Evolutionary conservation across 768 basidiomycete species (phyloP), one percentile per base, ranked within the genome.

Genomic region (Xerocomus potaroensis): DNA sequence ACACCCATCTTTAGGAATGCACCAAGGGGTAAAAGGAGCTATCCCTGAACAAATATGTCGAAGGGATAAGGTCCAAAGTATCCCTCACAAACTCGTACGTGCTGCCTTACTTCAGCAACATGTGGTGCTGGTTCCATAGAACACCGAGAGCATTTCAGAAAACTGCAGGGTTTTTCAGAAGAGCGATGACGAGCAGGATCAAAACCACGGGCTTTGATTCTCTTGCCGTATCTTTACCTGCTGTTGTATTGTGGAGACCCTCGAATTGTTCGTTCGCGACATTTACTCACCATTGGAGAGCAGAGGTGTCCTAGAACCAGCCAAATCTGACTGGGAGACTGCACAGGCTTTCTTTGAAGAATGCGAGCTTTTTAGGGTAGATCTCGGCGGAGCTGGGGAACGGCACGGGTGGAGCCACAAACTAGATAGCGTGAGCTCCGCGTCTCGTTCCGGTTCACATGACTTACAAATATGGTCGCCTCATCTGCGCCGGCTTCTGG

Each of bases 381-480:
- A 82, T 58, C 70, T 80, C 12, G 72, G 77, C 30, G 80, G 75
- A 23, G 76, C 73, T 7, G n/a, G n/a, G n/a, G n/a, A n/a, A n/a
- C n/a, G n/a, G n/a, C n/a, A n/a, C n/a, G n/a, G n/a, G n/a, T n/a
- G n/a, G n/a, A n/a, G n/a, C n/a, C n/a, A n/a, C n/a, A n/a, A n/a
- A n/a, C n/a, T n/a, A n/a, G 76, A 80, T 45, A 71, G 72, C 43
- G 80, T 78, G 60, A 48, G n/a, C 74, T 36, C 21, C 8, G 3
- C 40, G 23, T 39, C 26, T 10, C 18, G 8, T 42, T 6, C 18
- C 6, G 16, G 3, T 23, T 18, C n/a, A n/a, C n/a, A n/a, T n/a
- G 79, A 21, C 71, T 91, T 92, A 91, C 56, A 90, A 92, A 65
- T 89, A 91, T 49, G 83, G 85, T 18, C 91, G 90, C 51, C 70